Conservation (phyloP, 2,329 filamentous ascomycete genomes). For the Didymella pomorum region DNA sequence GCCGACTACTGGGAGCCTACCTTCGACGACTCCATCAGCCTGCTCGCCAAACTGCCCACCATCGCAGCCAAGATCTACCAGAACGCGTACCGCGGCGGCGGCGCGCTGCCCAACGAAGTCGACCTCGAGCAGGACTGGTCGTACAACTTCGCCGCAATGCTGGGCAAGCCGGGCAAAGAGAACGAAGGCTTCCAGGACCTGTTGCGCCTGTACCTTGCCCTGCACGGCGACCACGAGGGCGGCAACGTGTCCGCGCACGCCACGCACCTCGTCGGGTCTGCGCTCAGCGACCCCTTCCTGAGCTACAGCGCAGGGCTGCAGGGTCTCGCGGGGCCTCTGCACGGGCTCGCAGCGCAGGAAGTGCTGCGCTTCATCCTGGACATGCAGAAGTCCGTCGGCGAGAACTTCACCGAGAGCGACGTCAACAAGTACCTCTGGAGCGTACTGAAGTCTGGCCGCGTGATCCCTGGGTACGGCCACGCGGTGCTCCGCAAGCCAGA, state of each 20-base stretch:
- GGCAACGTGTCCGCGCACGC: constrained; percentile 96
- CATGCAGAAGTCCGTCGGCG: constrained; percentile 89
- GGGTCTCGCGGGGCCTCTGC: constrained; percentile 91
- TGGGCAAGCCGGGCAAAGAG: constrained; percentile 86
- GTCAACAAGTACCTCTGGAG: constrained; percentile 91
- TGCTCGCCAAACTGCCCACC: constrained; percentile 94
- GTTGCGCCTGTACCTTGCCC: constrained; percentile 89
- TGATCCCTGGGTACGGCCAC: constrained; percentile 94
- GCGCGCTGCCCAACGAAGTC: constrained; percentile 76
- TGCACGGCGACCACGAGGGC: constrained; percentile 98
- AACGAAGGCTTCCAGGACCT: constrained; percentile 96
- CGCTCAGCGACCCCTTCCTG: constrained; percentile 92
- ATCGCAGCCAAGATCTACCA: constrained; percentile 99
- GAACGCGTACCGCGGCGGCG: constrained; percentile 79
- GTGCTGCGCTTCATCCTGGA: constrained; percentile 95
- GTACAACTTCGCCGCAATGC: constrained; percentile 97
- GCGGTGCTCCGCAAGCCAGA: constrained; percentile 96
- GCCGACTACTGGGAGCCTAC: constrained; percentile 99
- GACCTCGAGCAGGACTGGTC: constrained; percentile 94
- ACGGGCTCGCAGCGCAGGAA: constrained; percentile 94
- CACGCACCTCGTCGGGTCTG: constrained; percentile 93
- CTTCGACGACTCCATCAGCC: constrained; percentile 91
- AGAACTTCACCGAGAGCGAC: constrained; percentile 78
- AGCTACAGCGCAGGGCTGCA: constrained; percentile 96
- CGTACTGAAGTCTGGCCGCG: constrained; percentile 90